Evolutionary conservation across 768 basidiomycete genomes (phyloP).

Genomic region (Cytidiella melzeri): DNA sequence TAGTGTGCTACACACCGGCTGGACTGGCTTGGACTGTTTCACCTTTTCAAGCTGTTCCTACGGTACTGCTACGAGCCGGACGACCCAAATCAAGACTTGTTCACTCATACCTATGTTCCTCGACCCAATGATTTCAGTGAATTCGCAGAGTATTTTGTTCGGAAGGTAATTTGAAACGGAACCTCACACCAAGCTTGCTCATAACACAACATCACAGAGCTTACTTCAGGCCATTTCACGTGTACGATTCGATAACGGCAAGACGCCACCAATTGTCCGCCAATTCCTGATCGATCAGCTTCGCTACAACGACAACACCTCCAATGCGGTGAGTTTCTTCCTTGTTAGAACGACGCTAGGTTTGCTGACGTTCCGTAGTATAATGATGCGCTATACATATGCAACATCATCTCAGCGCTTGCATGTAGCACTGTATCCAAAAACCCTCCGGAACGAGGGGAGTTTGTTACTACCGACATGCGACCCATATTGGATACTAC

Average conservation of each 20-base stretch:
- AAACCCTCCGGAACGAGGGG: conserved; percentile 74
- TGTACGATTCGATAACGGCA: conserved; percentile 82
- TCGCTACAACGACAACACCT: conserved; percentile 93
- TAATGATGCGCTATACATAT: conserved; percentile 88
- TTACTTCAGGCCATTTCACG: conserved; percentile 79
- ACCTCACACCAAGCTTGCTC: conserved; percentile 55
- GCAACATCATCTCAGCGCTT: conserved; percentile 76
- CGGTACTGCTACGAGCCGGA: conserved; percentile 88
- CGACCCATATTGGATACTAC: conserved; percentile 61
- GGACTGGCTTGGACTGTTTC: conserved; percentile 89
- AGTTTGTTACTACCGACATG: conserved; percentile 64
- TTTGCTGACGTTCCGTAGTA: conserved; percentile 42
- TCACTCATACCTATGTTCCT: conserved; percentile 85
- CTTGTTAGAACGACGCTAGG: neutral
- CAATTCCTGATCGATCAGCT: conserved; percentile 88
- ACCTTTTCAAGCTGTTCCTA: conserved; percentile 91
- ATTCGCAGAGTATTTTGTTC: conserved; percentile 88
- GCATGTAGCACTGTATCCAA: conserved; percentile 75
- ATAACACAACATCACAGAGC: conserved; percentile 35
- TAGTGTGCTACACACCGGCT: conserved; percentile 81
- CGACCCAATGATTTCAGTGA: conserved; percentile 94
- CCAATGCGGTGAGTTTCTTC: conserved; percentile 62
- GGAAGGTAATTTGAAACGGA: conserved; percentile 55
- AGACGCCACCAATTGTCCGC: conserved; percentile 78
- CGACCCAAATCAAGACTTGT: conserved; percentile 75